These are phyloP conservation scores for Leptographium wingfieldii DNA, from an alignment of 2,329 filamentous ascomycete species.

Conservation along the genomic window DNA sequence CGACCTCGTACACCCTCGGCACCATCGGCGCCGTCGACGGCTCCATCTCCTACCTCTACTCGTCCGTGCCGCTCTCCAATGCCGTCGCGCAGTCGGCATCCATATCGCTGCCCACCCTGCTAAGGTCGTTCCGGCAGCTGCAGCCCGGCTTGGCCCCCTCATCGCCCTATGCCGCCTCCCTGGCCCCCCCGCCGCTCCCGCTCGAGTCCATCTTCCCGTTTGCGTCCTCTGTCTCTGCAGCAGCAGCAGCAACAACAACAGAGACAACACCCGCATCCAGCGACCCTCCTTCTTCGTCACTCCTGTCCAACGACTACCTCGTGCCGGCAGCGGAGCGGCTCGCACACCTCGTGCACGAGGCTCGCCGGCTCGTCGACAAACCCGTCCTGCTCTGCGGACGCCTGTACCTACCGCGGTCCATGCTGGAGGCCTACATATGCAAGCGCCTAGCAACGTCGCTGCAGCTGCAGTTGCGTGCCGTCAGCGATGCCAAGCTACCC, in stretches of 20 bases:
- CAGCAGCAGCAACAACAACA: neutral
- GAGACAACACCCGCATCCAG: neutral
- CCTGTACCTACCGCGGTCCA: constrained; percentile 71
- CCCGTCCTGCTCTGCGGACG: constrained; percentile 56
- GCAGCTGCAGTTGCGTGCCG: constrained; percentile 68
- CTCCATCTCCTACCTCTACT: constrained; percentile 94
- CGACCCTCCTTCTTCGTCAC: neutral
- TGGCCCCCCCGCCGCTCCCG: constrained; percentile 4
- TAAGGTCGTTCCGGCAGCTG: constrained; percentile 73
- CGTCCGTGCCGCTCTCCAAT: constrained; percentile 62
- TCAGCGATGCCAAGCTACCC: constrained; percentile 57
- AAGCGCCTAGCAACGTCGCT: constrained; percentile 64
- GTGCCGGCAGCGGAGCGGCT: constrained; percentile 8
- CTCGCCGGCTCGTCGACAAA: constrained; percentile 11
- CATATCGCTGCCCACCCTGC: constrained; percentile 64
- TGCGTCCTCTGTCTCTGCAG: constrained; percentile 9
- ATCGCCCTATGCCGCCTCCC: constrained; percentile 22
- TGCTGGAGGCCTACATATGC: constrained; percentile 75
- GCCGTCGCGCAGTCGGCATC: constrained; percentile 56
- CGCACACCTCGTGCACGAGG: constrained; percentile 11
- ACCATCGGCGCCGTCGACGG: constrained; percentile 87
- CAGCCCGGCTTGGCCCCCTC: constrained; percentile 29
- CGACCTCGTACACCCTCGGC: constrained; percentile 83
- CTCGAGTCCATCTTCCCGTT: constrained; percentile 1
- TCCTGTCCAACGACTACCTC: constrained; percentile 3